Base-by-base conservation (phyloP, 768 basidiomycete genomes). In the Mycena polygramma region DNA sequence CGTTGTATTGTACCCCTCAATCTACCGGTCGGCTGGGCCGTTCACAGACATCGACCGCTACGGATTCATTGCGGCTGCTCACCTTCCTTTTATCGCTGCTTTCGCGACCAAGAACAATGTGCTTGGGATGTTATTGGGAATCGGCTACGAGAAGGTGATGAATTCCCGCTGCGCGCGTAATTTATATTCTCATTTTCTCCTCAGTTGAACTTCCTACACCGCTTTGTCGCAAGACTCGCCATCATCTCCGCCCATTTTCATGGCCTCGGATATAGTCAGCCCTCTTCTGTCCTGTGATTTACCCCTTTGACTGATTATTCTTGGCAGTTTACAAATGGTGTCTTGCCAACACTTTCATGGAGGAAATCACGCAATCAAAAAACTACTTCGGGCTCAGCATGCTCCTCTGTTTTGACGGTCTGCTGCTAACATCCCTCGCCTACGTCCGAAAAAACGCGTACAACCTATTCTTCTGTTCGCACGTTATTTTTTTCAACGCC, bases 31-130 rank as follows among this genome's bases (percentile, higher is more conserved):
- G 1, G 85, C 79, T 43, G 73, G 83, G 62, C 82, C 87, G 8
- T 89, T 92, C 77, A 80, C 79, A 9, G 83, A 88, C 70, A 80
- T 85, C 15, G 67, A 79, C 2, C 87, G 90, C 5, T 76, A 82
- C 6, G 91, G 87, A 1, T 90, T 82, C 81, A 79, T 93, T 8
- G 82, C 88, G 14, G 78, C 84, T n/a, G 86, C 89, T 5, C 92
- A 93, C 69, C 70, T 93, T n/a, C 93, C 92, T 0, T 81, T 92
- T 61, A 83, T 91, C 22, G 86, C 91, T 76, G 84, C 85, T 1
- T 83, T 94, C 37, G 89, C 88, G 11, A 86, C 88, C 57, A 94
- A 95, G 83, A 93, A 93, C 78, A 92, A 88, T 75, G 63, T 90
- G n/a, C 75, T 91, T 13, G 89, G 89, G 11, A 76, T 82, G 53